These are phyloP conservation scores for Rhynchospora tenuis DNA, from an alignment of 176 grass and related monocot genomes.

Conservation along the genomic window DNA sequence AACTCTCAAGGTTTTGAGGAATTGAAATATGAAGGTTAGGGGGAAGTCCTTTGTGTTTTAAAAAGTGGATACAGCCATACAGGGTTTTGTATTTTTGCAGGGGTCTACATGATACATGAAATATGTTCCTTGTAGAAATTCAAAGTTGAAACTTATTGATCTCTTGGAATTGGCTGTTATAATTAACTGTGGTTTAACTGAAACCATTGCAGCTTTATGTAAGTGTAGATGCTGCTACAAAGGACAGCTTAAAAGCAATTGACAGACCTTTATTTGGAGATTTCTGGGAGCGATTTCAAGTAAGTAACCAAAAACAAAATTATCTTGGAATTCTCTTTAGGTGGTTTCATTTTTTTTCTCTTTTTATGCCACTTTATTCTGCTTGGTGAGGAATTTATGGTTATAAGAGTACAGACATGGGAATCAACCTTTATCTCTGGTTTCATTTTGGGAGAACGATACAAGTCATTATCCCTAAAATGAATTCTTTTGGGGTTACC, in stretches of 20 bases:
- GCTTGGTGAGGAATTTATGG: not conserved
- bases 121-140: constrained; percentile 1
- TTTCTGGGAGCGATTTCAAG: constrained; percentile 97
- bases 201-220: constrained; percentile 70
- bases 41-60: not conserved
- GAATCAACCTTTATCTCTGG: not conserved
- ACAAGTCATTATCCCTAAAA: not conserved
- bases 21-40: not conserved
- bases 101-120: not conserved
- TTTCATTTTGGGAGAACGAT: not conserved
- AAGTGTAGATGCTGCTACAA: constrained; percentile 93
- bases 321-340: not conserved
- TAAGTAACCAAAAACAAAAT: constrained; percentile 27
- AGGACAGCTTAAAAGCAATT: constrained; percentile 93
- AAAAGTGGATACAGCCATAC: not conserved
- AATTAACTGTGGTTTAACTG: not conserved
- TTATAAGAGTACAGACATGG: not conserved
- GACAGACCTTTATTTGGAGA: constrained; percentile 89
- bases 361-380: not conserved
- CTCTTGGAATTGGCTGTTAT: not conserved
- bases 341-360: not conserved
- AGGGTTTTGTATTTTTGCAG: not conserved
- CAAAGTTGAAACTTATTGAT: constrained; percentile 8
- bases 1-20: constrained; percentile 20
- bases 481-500: not conserved